Base-by-base conservation (phyloP, 2,329 filamentous ascomycete genomes). In the Aspergillus sp. region DNA sequence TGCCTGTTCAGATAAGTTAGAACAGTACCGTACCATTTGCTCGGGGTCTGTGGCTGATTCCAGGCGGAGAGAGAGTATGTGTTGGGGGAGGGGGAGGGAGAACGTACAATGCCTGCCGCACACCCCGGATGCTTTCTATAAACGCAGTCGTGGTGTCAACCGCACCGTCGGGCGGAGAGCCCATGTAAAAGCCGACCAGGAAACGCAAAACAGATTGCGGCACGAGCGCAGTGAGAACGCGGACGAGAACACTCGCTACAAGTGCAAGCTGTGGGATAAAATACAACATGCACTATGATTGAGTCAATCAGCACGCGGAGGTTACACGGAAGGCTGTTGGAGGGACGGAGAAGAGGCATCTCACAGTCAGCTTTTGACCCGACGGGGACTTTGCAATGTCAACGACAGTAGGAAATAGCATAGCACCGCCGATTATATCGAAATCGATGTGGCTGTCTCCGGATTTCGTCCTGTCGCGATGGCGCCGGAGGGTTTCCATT, bases 401-500 rank as follows among this genome's bases (percentile, higher is more conserved):
- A n/a, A 85, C 79, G 35, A 92, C 79, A 1, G 88, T 90, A 1
- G 88, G 87, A 65, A 90, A 90, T 16, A 92, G 77, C 51, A 91
- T 75, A 40, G 90, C 76, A 1, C 80, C 87, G 0, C 74, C 73
- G 26, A 72, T 60, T 20, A 78, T 70, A 53, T 73, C 69, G 42
- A 76, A 72, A 10, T 61, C 54, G 6, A 50, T 53, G 4, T 22
- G 38, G 11, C 24, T 20, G 5, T 42, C 26, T 13, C 7, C 20
- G 10, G n/a, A 19, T 11, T 19, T 40, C 22, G 19, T 19, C 3
- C 72, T 59, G 35, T 73, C 73, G 33, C 77, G 72, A 55, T 84
- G 79, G 9, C 82, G 76, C 55, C 84, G 76, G 45, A 89, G 80
- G 26, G 88, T 72, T 66, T 91, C 87, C 57, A 90, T 81, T 2